These are phyloP conservation scores for Cephaloascus fragrans DNA, from an alignment of 805 yeast genomes.

Conservation along the genomic window DNA sequence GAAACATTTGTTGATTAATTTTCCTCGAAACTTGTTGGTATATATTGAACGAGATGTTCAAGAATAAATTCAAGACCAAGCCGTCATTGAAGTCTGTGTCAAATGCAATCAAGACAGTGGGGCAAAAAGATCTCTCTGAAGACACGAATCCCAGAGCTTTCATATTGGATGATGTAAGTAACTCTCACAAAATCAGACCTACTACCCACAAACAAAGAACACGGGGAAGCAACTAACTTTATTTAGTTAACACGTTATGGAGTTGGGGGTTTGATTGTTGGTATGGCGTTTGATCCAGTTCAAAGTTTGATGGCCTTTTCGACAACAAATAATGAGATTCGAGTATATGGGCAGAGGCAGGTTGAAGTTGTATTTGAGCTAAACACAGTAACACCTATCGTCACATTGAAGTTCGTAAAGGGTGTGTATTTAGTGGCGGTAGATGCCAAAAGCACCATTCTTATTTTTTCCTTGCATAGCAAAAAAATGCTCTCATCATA, in stretches of 20 bases:
- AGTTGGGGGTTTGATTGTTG: conserved; percentile 51
- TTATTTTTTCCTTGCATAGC: conserved; percentile 61
- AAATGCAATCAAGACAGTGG: conserved; percentile 5
- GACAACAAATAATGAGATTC: conserved; percentile 59
- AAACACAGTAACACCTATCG: conserved; percentile 39
- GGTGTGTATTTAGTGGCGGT: conserved; percentile 75
- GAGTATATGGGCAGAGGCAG: conserved; percentile 76
- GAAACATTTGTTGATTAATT: too few relatives aligned
- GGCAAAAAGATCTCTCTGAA: conserved; percentile 12
- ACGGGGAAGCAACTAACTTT: too few relatives aligned
- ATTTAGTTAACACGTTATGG: conserved; percentile 34
- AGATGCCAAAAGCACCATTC: conserved; percentile 49
- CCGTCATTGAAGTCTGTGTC: conserved; percentile 1
- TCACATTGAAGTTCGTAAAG: conserved; percentile 55
- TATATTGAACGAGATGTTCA: too few relatives aligned
- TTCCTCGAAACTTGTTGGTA: too few relatives aligned
- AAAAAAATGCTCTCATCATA: conserved; percentile 51
- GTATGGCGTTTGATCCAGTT: conserved; percentile 76
- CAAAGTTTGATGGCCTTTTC: conserved; percentile 81
- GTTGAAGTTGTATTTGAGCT: conserved; percentile 61
- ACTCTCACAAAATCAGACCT: neutral
- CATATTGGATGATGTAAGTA: conserved; percentile 13
- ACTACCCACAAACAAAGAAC: too few relatives aligned
- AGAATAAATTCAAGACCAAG: conserved; percentile 1
- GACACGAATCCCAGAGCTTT: conserved; percentile 17